These are phyloP conservation scores for Scedosporium boydii DNA, from an alignment of 2,329 filamentous ascomycete species.

Conservation along the genomic window DNA sequence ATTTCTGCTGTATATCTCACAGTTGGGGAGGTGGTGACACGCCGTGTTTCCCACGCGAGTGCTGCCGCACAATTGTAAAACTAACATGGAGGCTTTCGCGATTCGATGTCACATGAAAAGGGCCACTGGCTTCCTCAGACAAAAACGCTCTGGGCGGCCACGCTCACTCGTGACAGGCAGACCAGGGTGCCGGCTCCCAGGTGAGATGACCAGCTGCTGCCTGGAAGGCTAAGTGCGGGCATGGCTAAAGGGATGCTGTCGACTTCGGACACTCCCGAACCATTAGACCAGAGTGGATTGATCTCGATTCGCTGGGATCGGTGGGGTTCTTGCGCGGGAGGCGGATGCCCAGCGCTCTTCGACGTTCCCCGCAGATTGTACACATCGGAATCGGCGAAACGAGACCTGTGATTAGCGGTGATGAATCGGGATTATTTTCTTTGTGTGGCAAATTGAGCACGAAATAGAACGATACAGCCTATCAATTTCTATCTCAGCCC, in stretches of 20 bases:
- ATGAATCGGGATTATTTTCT: neutral
- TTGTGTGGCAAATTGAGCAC: no score
- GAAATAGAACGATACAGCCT: neutral
- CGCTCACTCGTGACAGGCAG: neutral
- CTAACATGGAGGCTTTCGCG: no score
- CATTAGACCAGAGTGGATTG: no score
- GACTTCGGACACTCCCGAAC: neutral
- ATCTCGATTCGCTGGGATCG: neutral
- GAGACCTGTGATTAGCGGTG: neutral
- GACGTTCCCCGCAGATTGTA: neutral
- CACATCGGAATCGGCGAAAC: neutral
- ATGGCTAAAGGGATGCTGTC: neutral
- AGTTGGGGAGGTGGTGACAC: no score
- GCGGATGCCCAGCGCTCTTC: neutral
- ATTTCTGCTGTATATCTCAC: no score
- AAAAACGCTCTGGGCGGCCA: neutral
- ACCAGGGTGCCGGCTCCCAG: neutral
- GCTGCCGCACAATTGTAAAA: no score
- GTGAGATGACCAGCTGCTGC: slow-evolving; percentile 3
- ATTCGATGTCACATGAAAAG: neutral
- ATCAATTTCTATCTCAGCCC: no score
- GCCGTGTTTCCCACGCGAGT: no score
- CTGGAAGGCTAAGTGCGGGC: neutral
- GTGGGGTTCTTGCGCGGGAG: neutral
- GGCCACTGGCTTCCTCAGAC: neutral